phyloP scores from a whole-genome alignment of 805 yeast species.

The Saturnispora quitensis region DNA sequence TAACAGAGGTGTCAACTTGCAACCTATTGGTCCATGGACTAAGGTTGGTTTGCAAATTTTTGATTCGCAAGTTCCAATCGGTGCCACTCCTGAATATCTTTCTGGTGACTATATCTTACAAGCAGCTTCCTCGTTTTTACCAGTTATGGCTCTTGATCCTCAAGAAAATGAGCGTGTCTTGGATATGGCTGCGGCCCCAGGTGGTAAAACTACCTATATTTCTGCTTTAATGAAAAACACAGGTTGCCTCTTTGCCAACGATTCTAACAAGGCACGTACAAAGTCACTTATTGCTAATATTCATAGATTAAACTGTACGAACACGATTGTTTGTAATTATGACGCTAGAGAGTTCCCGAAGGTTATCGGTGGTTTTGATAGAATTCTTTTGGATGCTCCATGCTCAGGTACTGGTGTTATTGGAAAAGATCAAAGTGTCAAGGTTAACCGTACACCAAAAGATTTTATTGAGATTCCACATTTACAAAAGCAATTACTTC shows the following conservation, averaged over 20 bases:
- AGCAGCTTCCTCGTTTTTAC: slow-evolving; percentile 96
- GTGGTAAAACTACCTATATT: slow-evolving; percentile 94
- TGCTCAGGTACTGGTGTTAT: slow-evolving; percentile 99
- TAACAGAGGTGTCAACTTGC: slow-evolving; percentile 93
- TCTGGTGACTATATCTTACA: slow-evolving; percentile 97
- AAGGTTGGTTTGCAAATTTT: slow-evolving; percentile 95
- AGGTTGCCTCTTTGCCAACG: slow-evolving; percentile 95
- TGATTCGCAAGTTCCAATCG: slow-evolving; percentile 98
- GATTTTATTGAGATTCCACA: slow-evolving; percentile 97
- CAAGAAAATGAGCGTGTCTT: slow-evolving; percentile 90
- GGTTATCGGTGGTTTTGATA: slow-evolving; percentile 96
- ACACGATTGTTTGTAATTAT: slow-evolving; percentile 92
- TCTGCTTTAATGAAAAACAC: slow-evolving; percentile 97
- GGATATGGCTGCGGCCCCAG: slow-evolving; percentile 99
- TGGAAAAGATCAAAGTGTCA: slow-evolving; percentile 93
- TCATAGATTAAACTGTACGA: slow-evolving; percentile 93
- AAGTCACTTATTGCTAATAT: slow-evolving; percentile 94
- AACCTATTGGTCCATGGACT: slow-evolving; percentile 97
- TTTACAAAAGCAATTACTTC: slow-evolving; percentile 83
- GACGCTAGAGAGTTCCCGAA: slow-evolving; percentile 98
- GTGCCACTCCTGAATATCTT: slow-evolving; percentile 97
- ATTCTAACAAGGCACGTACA: slow-evolving; percentile 92
- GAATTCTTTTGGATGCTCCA: slow-evolving; percentile 94
- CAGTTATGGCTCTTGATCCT: slow-evolving; percentile 97
- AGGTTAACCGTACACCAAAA: slow-evolving; percentile 86